phyloP scores from a whole-genome alignment of 2,329 filamentous ascomycete genomes.

The Lecanicillium sp. region DNA sequence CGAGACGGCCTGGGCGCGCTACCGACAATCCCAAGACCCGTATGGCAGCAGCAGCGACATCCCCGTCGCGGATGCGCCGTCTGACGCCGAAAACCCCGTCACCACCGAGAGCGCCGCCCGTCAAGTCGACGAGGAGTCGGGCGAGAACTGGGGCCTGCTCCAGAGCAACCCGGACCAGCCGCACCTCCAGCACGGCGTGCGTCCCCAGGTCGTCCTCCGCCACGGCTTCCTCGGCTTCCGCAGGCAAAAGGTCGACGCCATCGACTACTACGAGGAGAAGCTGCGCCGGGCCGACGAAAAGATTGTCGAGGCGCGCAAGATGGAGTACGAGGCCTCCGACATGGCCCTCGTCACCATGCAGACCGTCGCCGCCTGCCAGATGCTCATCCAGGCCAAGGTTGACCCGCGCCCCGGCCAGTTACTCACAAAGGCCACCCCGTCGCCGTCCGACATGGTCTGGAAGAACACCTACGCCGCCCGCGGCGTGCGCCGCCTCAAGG shows the following conservation, averaged over 20 bases:
- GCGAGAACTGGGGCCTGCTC: slow-evolving; percentile 57
- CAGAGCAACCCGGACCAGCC: slow-evolving; percentile 32
- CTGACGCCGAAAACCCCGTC: neutral
- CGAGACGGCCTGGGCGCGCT: slow-evolving; percentile 77
- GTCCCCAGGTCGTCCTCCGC: slow-evolving; percentile 68
- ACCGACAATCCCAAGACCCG: slow-evolving; percentile 32
- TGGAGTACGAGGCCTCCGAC: slow-evolving; percentile 70
- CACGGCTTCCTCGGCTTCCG: slow-evolving; percentile 70
- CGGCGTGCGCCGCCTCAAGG: slow-evolving; percentile 64
- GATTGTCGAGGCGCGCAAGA: slow-evolving; percentile 63
- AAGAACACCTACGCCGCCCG: slow-evolving; percentile 81
- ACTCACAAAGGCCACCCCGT: slow-evolving; percentile 77
- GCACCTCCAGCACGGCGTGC: slow-evolving; percentile 36
- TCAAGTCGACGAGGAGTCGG: slow-evolving; percentile 35
- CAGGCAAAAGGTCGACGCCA: slow-evolving; percentile 74
- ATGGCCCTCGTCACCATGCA: slow-evolving; percentile 97
- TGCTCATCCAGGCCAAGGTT: slow-evolving; percentile 91
- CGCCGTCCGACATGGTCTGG: slow-evolving; percentile 93
- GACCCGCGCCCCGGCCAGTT: slow-evolving; percentile 84
- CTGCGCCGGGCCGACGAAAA: slow-evolving; percentile 71
- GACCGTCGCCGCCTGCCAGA: slow-evolving; percentile 84
- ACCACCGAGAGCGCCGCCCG: slow-evolving; percentile 15
- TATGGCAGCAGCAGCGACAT: slow-evolving; percentile 11
- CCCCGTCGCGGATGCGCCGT: neutral
- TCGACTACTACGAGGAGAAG: slow-evolving; percentile 89